A percentile compares a stretch with the other conserved stretches of the same genome.
phyloP scores from a whole-genome alignment of 2,329 filamentous ascomycete species.

The Curvularia hawaiiensis region DNA sequence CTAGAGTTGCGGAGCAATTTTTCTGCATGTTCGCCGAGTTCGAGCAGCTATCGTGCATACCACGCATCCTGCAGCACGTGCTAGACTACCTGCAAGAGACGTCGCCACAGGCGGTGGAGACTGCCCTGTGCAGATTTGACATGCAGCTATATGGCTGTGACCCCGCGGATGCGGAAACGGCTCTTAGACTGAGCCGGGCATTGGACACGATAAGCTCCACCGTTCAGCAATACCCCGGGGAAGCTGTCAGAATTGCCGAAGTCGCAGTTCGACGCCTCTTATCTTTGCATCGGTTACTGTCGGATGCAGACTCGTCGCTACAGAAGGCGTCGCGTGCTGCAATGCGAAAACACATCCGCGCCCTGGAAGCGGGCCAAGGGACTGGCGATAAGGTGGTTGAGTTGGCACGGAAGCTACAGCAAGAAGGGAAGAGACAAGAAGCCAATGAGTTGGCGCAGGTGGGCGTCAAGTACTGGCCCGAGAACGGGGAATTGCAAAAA shows the following conservation, averaged over 20 bases:
- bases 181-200: slow-evolving; percentile 69
- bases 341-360: slow-evolving; percentile 45
- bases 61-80: slow-evolving; percentile 74
- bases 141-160: slow-evolving; percentile 71
- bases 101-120: slow-evolving; percentile 61
- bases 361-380: slow-evolving; percentile 30
- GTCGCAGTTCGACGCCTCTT: slow-evolving; percentile 57
- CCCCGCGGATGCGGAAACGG: slow-evolving; percentile 70
- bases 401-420: slow-evolving; percentile 29
- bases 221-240: slow-evolving; percentile 44
- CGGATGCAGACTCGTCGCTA: slow-evolving; percentile 59
- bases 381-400: slow-evolving; percentile 34
- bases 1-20: slow-evolving; percentile 72
- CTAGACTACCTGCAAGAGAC: slow-evolving; percentile 65
- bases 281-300: slow-evolving; percentile 48
- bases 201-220: slow-evolving; percentile 66
- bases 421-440: slow-evolving; percentile 36
- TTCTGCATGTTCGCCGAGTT: slow-evolving; percentile 81
- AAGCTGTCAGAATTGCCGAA: slow-evolving; percentile 49
- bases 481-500: slow-evolving; percentile 37
- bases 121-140: slow-evolving; percentile 73
- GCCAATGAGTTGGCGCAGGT: slow-evolving; percentile 32
- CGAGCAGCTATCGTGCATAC: slow-evolving; percentile 65
- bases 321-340: slow-evolving; percentile 56
- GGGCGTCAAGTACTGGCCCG: slow-evolving; percentile 37